phyloP scores from a whole-genome alignment of 2,329 filamentous ascomycete species.

The Epichloe typhina region DNA sequence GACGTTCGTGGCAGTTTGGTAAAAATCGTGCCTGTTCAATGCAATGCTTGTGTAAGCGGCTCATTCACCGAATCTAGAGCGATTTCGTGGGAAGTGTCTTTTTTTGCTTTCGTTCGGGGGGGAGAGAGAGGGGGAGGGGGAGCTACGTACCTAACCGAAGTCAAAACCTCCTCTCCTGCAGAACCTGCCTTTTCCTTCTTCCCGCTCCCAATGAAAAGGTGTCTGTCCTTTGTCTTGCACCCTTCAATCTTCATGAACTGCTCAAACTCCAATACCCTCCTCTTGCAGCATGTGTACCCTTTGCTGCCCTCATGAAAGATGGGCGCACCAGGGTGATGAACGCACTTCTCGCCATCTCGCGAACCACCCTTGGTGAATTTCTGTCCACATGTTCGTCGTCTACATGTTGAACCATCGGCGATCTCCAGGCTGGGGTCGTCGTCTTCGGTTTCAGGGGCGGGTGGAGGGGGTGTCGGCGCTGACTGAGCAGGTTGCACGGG shows the following conservation, averaged over 20 bases:
- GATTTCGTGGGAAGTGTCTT: background rate
- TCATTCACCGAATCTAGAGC: background rate
- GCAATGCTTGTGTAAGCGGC: background rate
- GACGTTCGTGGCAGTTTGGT: conserved; percentile 75
- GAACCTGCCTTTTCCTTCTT: conserved; percentile 41
- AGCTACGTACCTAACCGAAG: conserved; percentile 55
- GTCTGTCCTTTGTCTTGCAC: conserved; percentile 67
- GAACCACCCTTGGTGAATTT: conserved; percentile 47
- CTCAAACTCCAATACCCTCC: conserved; percentile 89
- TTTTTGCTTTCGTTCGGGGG: background rate
- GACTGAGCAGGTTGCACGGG: conserved; percentile 31
- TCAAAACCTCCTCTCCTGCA: conserved; percentile 58
- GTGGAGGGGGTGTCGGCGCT: conserved; percentile 39
- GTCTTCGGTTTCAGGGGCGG: conserved; percentile 67
- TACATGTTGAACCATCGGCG: conserved; percentile 61
- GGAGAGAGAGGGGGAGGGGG: no score
- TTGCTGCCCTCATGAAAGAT: conserved; percentile 98
- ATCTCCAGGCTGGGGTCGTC: conserved; percentile 69
- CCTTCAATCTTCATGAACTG: conserved; percentile 94
- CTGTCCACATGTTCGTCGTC: conserved; percentile 60
- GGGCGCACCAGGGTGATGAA: conserved; percentile 78
- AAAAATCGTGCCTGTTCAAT: conserved; percentile 58
- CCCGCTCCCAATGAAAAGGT: conserved; percentile 74
- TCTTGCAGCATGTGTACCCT: conserved; percentile 94
- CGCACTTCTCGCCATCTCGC: conserved; percentile 62